Evolutionary conservation across 2,329 filamentous ascomycete genomes (phyloP).

Genomic region (Venturia aucupariae): DNA sequence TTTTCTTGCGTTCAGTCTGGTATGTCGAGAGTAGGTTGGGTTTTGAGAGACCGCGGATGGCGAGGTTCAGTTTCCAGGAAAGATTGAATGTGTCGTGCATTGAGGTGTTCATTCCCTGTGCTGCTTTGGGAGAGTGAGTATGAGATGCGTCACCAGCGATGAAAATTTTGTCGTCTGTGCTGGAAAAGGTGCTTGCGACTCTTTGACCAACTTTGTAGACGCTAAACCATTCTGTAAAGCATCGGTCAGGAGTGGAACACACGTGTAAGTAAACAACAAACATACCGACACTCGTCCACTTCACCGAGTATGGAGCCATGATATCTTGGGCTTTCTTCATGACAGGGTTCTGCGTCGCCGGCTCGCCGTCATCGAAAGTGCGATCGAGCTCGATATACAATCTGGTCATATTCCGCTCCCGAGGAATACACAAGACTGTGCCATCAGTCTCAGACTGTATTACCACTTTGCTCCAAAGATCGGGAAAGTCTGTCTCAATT

Average conservation of each 20-base stretch:
- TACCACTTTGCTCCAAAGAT: constrained; percentile 65
- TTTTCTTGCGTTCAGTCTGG: constrained; percentile 33
- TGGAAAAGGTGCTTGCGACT: constrained; percentile 37
- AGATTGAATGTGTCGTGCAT: constrained; percentile 38
- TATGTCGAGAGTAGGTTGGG: constrained; percentile 31
- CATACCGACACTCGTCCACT: constrained; percentile 32
- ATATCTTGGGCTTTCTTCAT: constrained; percentile 49
- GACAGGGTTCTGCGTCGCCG: constrained; percentile 54
- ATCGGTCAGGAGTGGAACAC: background rate
- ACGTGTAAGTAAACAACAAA: background rate
- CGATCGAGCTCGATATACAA: constrained; percentile 40
- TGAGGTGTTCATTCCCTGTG: constrained; percentile 37
- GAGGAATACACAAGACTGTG: constrained; percentile 64
- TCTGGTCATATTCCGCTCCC: constrained; percentile 63
- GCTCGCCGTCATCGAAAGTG: constrained; percentile 21
- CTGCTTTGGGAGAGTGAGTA: constrained; percentile 34
- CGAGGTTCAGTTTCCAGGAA: constrained; percentile 36
- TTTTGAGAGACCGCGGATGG: constrained; percentile 30
- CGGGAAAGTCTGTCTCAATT: constrained; percentile 47
- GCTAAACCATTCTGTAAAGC: constrained; percentile 40
- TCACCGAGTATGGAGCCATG: constrained; percentile 31
- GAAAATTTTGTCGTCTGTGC: constrained; percentile 33
- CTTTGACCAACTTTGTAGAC: constrained; percentile 43
- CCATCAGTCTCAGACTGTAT: constrained; percentile 58
- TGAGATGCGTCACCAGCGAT: constrained; percentile 40